Evolutionary conservation across 495 filamentous ascomycete genomes (phyloP), one percentile per base, ranked within the genome.

Genomic region (Astrothelium subdiscretum): DNA sequence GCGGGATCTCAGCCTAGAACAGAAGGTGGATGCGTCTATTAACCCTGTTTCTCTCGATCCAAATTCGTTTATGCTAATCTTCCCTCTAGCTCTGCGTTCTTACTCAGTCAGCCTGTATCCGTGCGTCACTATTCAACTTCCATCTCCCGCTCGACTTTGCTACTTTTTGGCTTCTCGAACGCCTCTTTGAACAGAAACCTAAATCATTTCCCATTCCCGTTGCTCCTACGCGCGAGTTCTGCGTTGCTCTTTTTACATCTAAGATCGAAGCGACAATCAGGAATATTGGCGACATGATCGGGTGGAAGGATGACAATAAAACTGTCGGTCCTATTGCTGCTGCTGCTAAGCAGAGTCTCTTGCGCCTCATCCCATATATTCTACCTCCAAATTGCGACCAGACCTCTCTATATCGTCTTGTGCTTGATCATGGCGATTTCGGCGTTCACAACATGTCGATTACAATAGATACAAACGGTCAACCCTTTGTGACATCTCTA

Each of bases 351-450:
- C 63, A 73, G 54, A 65, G 66, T 57, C 69, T 73, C 44, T 64
- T 76, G 15, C 65, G 63, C 12, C 61, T 69, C 15, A 70, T 76
- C 61, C 71, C 70, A 24, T 44, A 70, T 60, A 69, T 75, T 22
- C 63, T 73, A 24, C 43, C 43, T 15, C 72, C 70, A 51, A 65
- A 68, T 32, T 61, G 54, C 65, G 64, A 69, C 12, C n/a, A 63
- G 32, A 51, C 38, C 38, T 64, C 57, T 63, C 58, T 74, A 18
- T 73, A 73, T 60, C 70, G 70, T 44, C 62, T 74, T 29, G 72
- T 76, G 62, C 58, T 76, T 57, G 72, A 76, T 8, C 68, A 74
- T 59, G 71, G 71, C 61, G 73, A 75, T 66, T 76, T 74, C 48
- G 73, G 70, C 31, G 69, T 74, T 35, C 66, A 74, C 61, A 75